Base-by-base conservation (phyloP, 1,284 basidiomycete genomes). In the Cutaneotrichosporon sp. region DNA sequence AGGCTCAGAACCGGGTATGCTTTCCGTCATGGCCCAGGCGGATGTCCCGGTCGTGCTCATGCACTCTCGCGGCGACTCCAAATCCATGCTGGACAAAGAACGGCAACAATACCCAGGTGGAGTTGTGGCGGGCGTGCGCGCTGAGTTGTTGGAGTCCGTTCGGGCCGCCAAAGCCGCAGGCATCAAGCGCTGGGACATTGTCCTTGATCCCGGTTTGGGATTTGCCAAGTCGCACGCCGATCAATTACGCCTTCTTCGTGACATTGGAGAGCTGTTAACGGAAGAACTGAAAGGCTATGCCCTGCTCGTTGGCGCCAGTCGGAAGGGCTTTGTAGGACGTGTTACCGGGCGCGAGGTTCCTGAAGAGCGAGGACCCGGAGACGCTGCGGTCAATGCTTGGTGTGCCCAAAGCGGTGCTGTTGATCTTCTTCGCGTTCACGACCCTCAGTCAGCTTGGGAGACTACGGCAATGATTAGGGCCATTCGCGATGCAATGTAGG, bases 121-220 rank as follows among this genome's bases (percentile, higher is more conserved):
- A 1, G 83, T 93, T 1, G 63, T 94, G 2, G 77, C 80, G 23
- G 89, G 84, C 17, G 84, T 97, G 0, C 77, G 81, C 4, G 65
- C 74, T 0, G 96, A 98, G 72, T 80, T 98, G 1, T 85, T 83
- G 0, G 74, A 73, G 33, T 85, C 84, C 60, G 82, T 96, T 0
- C 77, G 83, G 4, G 65, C 69, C 1, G 85, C 91, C 13, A 79
- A 94, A n/a, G 78, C 79, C 14, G 85, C 86, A 0, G 90, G 92
- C 8, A 77, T 98, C 4, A 80, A 88, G 50, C 75, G 90, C 30
- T 99, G 94, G 94, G 82, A 90, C 61, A 84, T 97, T 52, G 81
- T 97, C 48, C 79, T 89, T 13, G 96, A 97, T 74, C 91, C 94
- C 1, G 94, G 96, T 0, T 78, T 98, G 47, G 94, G 96, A 7